phyloP scores from a whole-genome alignment of 345 rosid species.

The Camelina sativa region DNA sequence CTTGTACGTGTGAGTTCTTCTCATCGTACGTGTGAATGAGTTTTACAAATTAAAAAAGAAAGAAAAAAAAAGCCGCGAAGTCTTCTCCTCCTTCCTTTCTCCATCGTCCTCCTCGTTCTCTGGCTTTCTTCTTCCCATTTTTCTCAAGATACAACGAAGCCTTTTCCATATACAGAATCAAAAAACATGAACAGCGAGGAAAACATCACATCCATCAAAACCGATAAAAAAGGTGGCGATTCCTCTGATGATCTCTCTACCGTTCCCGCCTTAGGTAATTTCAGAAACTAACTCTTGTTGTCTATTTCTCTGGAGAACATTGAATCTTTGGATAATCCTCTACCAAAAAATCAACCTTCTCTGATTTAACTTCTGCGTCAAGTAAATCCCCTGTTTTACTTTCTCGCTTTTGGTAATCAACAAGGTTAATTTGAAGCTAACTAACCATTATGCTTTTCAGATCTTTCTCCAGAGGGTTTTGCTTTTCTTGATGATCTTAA shows the following conservation, averaged over 20 bases:
- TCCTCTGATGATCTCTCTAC: constrained; percentile 32
- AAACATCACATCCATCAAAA: constrained; percentile 23
- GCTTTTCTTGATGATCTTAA: constrained; percentile 27
- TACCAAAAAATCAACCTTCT: background rate
- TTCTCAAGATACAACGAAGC: background rate
- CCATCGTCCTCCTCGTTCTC: constrained; percentile 37
- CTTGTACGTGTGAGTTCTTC: background rate
- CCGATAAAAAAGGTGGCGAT: background rate
- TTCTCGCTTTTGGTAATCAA: constrained; percentile 3
- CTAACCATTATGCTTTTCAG: constrained; percentile 26
- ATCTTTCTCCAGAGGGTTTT: constrained; percentile 25
- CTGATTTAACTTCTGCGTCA: constrained; percentile 8
- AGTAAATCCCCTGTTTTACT: constrained; percentile 34
- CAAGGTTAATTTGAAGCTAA: constrained; percentile 8
- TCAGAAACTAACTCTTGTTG: background rate
- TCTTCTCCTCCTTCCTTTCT: constrained; percentile 43
- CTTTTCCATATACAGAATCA: background rate
- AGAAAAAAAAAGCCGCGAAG: background rate
- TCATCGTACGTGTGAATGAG: constrained; percentile 18
- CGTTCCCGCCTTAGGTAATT: constrained; percentile 27
- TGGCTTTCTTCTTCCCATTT: constrained; percentile 15
- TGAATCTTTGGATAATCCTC: background rate
- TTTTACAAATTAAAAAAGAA: constrained; percentile 3
- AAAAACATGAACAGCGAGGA: constrained; percentile 38
- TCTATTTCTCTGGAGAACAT: background rate